Base-by-base conservation (phyloP, 352 stramenopile genomes). In the Phytophthora palmivora region DNA sequence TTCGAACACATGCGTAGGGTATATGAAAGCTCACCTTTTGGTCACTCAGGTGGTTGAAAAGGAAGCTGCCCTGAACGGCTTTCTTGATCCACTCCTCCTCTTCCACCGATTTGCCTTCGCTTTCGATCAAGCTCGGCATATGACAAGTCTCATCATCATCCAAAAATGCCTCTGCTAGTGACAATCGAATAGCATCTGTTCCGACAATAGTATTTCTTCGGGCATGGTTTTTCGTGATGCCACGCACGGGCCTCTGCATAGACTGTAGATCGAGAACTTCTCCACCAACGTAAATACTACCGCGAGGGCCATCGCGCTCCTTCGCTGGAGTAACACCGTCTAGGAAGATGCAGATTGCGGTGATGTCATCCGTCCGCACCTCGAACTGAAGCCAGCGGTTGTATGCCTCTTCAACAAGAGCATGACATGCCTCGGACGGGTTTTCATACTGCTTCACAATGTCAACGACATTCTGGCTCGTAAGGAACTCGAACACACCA, bases 401-500 rank as follows among this genome's bases (percentile, higher is more conserved):
- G 79, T 98, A 98, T 2, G 92, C 88, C 66, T 97, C 92, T 50
- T 97, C 87, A 0, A 98, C 90, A 4, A 98, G 67, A 19, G 75
- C 76, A 46, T 94, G 87, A 42, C 90, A 97, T 4, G 96, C 96
- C 51, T 97, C 78, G 0, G 94, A 79, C 6, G 92, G 92, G 57
- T 97, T 84, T 21, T 91, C 79, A 55, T 84, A 96, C 58, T 84
- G 76, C 59, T 88, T 87, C 30, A 93, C 76, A 41, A 98, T 96
- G 61, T 98, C 91, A 24, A 98, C 87, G 16, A 98, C 92, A 39
- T 94, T 85, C 67, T 98, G 92, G 69, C 94, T 98, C 11, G 92
- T 98, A 11, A 98, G 75, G 62, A 98, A 98, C 69, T 98, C 94
- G 67, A 98, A 98, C 6, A 98, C 90, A 41, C 93, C 95, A 76